A percentile compares a stretch with the other conserved stretches of the same genome.
phyloP scores from a whole-genome alignment of 108 stramenopile species.

The Aureococcus anophagefferens region DNA sequence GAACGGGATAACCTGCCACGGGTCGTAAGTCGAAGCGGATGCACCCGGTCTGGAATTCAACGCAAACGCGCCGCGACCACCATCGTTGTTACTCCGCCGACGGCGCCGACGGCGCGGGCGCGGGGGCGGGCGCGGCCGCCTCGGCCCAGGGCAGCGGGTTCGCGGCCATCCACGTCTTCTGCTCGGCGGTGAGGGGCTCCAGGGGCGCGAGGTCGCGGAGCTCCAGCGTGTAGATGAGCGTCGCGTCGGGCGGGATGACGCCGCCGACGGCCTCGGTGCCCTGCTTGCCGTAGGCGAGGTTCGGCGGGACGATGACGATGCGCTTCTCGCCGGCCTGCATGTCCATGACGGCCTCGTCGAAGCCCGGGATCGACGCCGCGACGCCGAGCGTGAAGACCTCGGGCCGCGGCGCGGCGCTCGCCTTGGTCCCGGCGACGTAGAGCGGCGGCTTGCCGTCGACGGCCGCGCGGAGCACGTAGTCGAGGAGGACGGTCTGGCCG shows the following conservation, averaged over 20 bases:
- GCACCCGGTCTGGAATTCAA: too few relatives aligned
- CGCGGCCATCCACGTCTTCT: not conserved
- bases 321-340: constrained; percentile 40
- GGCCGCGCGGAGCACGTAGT: not conserved
- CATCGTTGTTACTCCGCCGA: too few relatives aligned
- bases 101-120: too few relatives aligned
- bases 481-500: not conserved
- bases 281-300: constrained; percentile 38
- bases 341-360: constrained; percentile 81
- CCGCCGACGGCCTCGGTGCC: constrained; percentile 27
- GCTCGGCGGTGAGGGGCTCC: not conserved
- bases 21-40: too few relatives aligned
- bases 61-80: too few relatives aligned
- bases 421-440: not conserved
- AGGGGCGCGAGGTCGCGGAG: constrained; percentile 8
- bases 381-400: constrained; percentile 65
- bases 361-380: constrained; percentile 83
- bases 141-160: not conserved
- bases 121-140: too few relatives aligned
- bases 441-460: not conserved
- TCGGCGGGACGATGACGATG: constrained; percentile 38
- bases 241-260: constrained; percentile 35
- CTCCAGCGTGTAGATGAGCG: constrained; percentile 42
- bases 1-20: too few relatives aligned
- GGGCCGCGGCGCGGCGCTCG: not conserved